These are phyloP conservation scores for Verticillium longisporum DNA, from an alignment of 2,329 filamentous ascomycete species.

Conservation along the genomic window DNA sequence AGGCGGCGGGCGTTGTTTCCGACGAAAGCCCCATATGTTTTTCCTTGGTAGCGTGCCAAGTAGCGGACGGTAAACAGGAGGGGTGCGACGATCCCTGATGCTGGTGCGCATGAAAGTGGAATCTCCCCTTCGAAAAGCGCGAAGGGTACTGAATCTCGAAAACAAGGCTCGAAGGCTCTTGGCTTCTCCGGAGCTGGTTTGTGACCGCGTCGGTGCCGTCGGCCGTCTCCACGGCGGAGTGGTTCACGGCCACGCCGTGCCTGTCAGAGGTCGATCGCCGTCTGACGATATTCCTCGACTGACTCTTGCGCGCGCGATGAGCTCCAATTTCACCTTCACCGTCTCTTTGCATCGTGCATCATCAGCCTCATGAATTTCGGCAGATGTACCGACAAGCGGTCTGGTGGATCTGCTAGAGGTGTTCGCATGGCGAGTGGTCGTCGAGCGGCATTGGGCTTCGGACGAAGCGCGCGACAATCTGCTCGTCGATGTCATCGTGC, in stretches of 20 bases:
- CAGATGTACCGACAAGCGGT: background rate
- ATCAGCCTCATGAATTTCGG: background rate
- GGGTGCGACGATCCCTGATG: slow-evolving; percentile 11
- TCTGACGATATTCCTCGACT: background rate
- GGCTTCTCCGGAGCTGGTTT: background rate
- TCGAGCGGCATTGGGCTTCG: background rate
- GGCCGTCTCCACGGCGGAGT: background rate
- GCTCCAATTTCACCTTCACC: background rate
- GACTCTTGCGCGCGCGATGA: background rate
- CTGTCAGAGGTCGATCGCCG: background rate
- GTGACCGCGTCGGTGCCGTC: background rate
- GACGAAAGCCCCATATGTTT: background rate
- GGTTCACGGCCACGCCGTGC: background rate
- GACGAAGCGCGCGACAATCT: background rate
- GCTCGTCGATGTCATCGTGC: background rate
- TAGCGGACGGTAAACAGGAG: slow-evolving; percentile 1
- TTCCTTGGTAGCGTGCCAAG: background rate
- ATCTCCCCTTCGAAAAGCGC: background rate
- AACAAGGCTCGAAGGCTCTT: background rate
- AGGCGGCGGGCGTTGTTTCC: background rate
- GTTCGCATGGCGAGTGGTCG: background rate
- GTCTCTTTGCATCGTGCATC: background rate
- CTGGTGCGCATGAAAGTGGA: slow-evolving; percentile 12
- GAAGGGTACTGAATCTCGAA: background rate
- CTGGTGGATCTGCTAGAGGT: background rate